These are phyloP conservation scores for Parsonsia alboflavescens DNA, from an alignment of 257 asterid species.

Conservation along the genomic window DNA sequence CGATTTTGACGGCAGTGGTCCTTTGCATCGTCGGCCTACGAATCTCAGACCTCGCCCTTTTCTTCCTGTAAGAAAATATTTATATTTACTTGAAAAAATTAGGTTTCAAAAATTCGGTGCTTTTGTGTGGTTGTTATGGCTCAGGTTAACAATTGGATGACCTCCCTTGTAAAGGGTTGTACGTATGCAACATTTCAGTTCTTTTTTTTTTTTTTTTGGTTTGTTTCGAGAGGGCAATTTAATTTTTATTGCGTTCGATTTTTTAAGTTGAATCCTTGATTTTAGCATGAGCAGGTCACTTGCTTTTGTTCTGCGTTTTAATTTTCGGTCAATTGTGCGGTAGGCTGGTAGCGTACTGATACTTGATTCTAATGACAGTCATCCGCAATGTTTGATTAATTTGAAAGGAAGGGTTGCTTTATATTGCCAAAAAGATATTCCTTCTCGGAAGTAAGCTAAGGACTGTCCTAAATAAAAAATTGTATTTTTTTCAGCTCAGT, in stretches of 20 bases:
- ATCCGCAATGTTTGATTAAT: not conserved
- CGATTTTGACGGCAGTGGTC: slow-evolving; percentile 46
- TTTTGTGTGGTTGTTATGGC: not conserved
- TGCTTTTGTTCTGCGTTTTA: not conserved
- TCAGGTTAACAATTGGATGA: not conserved
- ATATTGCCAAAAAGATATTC: not conserved
- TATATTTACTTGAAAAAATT: not conserved
- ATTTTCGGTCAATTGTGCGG: not conserved
- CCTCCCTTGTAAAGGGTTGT: not conserved
- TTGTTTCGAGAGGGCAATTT: not conserved
- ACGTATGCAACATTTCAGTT: not conserved
- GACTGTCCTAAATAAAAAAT: not conserved
- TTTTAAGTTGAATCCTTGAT: no score
- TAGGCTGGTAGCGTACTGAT: not conserved
- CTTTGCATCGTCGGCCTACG: slow-evolving; percentile 43
- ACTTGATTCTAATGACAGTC: not conserved
- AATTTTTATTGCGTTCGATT: not conserved
- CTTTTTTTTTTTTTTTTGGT: not conserved
- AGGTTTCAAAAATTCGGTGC: not conserved
- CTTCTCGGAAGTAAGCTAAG: not conserved
- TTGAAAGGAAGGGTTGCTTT: not conserved
- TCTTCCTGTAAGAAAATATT: slow-evolving; percentile 37
- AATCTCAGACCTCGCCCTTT: slow-evolving; percentile 41
- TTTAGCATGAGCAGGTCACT: not conserved
- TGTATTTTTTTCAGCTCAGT: not conserved